Base-by-base conservation (phyloP, 345 rosid genomes). In the Citrus australasica region DNA sequence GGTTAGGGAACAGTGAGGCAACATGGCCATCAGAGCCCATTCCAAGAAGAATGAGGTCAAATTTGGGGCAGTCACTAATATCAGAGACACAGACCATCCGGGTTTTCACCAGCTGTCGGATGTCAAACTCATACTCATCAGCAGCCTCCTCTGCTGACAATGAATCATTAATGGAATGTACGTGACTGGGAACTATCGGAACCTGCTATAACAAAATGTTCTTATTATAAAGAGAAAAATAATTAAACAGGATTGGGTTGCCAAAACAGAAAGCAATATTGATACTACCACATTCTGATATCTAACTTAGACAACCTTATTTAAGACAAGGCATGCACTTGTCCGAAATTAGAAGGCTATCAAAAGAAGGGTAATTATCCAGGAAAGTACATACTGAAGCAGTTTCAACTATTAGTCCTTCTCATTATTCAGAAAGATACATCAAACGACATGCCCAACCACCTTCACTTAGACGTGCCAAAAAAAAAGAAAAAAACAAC, bases 11-110 rank as follows among this genome's bases (percentile, higher is more conserved):
- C 68, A 93, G 90, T 2, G 98, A 92, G 71, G 98, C 99, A 38
- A 93, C 87, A 71, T 95, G 96, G 73, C 99, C 98, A 79, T 95
- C 98, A 4, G 91, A 81, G 5, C 98, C 97, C 92, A 95, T 89
- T 55, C 91, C 94, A 3, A 95, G 99, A 71, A 93, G 96, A 76
- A 92, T 84, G 69, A 95, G 91, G 80, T 95, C 97, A 75, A 95
- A 95, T 85, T 84, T 95, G 64, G 99, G 99, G 80, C 93, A 92
- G 87, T 92, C 98, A 72, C 91, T 87, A 48, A 83, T 82, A 51
- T 90, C 94, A 11, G 99, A 93, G 7, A 86, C 94, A 71, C 83
- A 71, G 77, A 93, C 86, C 61, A 88, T 87, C 28, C 94, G 87
- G 28, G 89, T 73, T 80, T 85, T 91, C 81, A 92, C 97, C 69